Evolutionary conservation across 2,329 filamentous ascomycete species (phyloP).

Genomic region (Aspergillus novoparasiticus): DNA sequence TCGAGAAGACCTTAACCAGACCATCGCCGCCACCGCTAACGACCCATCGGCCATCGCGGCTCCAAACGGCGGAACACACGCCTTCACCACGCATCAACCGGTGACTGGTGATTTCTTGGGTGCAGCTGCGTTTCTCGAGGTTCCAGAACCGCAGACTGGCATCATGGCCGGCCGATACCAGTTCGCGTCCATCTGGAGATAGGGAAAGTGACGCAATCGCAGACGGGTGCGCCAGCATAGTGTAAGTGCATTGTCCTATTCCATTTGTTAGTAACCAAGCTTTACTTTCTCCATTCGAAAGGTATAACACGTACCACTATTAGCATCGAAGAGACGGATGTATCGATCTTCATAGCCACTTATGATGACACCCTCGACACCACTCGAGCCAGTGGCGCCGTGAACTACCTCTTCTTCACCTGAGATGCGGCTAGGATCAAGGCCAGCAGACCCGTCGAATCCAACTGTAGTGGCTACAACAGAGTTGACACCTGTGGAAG

Average conservation of each 20-base stretch:
- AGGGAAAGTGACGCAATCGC: slow-evolving; percentile 90
- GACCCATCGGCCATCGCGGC: slow-evolving; percentile 90
- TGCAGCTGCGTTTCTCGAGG: slow-evolving; percentile 91
- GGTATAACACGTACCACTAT: slow-evolving; percentile 76
- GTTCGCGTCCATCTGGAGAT: slow-evolving; percentile 88
- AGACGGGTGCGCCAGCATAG: slow-evolving; percentile 94
- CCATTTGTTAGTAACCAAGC: slow-evolving; percentile 20
- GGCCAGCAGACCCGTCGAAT: slow-evolving; percentile 65
- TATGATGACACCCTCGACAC: slow-evolving; percentile 90
- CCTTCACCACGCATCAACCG: slow-evolving; percentile 95
- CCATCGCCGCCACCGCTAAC: slow-evolving; percentile 94
- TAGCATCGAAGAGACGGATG: slow-evolving; percentile 96
- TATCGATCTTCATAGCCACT: slow-evolving; percentile 96
- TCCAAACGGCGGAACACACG: slow-evolving; percentile 93
- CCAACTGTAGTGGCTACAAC: slow-evolving; percentile 85
- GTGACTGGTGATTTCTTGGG: slow-evolving; percentile 91
- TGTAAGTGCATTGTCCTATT: slow-evolving; percentile 96
- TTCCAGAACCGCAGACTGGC: slow-evolving; percentile 96
- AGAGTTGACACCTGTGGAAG: slow-evolving; percentile 81
- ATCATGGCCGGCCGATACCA: slow-evolving; percentile 94
- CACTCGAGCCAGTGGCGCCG: slow-evolving; percentile 80
- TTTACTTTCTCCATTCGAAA: background rate
- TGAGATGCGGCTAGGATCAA: slow-evolving; percentile 65
- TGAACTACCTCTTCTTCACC: slow-evolving; percentile 73
- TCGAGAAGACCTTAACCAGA: slow-evolving; percentile 83